These are phyloP conservation scores for Xylariaceae sp. DNA, from an alignment of 2,329 filamentous ascomycete genomes.

Conservation along the genomic window DNA sequence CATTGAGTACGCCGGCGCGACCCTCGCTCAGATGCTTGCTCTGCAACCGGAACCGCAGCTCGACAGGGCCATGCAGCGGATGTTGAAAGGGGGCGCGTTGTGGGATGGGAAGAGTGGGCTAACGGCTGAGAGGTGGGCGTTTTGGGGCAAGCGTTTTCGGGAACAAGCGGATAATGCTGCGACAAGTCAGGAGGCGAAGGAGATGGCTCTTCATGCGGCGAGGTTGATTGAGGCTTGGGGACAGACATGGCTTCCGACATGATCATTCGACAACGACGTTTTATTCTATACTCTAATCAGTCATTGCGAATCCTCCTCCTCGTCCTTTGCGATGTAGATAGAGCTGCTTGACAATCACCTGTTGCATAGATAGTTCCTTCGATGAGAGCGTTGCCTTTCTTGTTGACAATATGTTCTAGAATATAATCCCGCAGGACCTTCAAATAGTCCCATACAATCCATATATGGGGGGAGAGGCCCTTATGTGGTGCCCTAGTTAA, in stretches of 20 bases:
- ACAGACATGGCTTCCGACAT: slow-evolving; percentile 10
- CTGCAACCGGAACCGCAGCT: slow-evolving; percentile 30
- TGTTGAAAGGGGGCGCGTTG: slow-evolving; percentile 33
- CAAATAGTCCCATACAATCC: too few species aligned
- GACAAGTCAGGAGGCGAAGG: slow-evolving; percentile 27
- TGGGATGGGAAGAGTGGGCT: slow-evolving; percentile 35
- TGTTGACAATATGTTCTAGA: too few species aligned
- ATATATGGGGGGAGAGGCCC: too few species aligned
- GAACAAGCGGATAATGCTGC: slow-evolving; percentile 33
- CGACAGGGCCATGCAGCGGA: slow-evolving; percentile 28
- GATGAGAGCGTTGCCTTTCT: too few species aligned
- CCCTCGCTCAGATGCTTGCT: slow-evolving; percentile 31
- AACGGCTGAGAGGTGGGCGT: slow-evolving; percentile 36
- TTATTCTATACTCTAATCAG: too few species aligned
- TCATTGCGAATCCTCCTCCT: too few species aligned
- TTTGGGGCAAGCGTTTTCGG: slow-evolving; percentile 38
- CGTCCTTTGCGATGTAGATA: too few species aligned
- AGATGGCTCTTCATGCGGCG: slow-evolving; percentile 35
- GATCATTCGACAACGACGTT: neutral
- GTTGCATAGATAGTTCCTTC: too few species aligned
- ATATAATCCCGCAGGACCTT: too few species aligned
- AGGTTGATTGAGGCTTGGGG: slow-evolving; percentile 39
- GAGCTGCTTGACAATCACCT: too few species aligned
- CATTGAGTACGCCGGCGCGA: slow-evolving; percentile 39
- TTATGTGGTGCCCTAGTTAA: too few species aligned